These are phyloP conservation scores for Neurospora sp. DNA, from an alignment of 495 filamentous ascomycete species.

Conservation along the genomic window DNA sequence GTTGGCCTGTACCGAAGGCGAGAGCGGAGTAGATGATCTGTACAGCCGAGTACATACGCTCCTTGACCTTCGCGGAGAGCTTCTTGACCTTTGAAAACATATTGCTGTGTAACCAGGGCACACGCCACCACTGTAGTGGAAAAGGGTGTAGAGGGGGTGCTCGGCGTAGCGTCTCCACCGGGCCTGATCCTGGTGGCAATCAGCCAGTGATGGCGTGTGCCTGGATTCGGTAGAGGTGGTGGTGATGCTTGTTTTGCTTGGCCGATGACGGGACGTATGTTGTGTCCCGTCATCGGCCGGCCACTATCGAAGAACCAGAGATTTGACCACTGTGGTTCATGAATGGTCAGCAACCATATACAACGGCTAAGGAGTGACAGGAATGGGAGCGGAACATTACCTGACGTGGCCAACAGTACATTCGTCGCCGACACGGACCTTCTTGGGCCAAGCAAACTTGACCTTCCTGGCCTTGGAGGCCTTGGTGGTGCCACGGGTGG, in stretches of 20 bases:
- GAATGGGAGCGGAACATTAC: not conserved
- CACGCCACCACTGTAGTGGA: conserved; percentile 60
- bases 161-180: conserved; percentile 72
- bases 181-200: too few species aligned
- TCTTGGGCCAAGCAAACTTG: not conserved
- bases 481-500: not conserved
- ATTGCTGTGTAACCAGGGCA: not conserved
- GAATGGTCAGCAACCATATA: not conserved
- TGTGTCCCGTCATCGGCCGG: not conserved
- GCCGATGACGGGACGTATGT: not conserved
- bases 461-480: not conserved
- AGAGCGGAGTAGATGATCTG: too few species aligned
- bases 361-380: not conserved
- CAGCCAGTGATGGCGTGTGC: conserved; percentile 19
- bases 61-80: not conserved
- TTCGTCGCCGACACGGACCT: not conserved
- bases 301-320: not conserved
- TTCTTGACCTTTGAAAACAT: not conserved
- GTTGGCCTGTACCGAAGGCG: too few species aligned
- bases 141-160: conserved; percentile 75
- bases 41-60: not conserved
- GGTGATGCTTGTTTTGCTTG: not conserved
- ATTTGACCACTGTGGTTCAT: not conserved
- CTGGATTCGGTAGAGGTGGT: not conserved
- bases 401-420: not conserved